These are phyloP conservation scores for Globisporangium abappressorium DNA, from an alignment of 352 stramenopile species.

Conservation along the genomic window DNA sequence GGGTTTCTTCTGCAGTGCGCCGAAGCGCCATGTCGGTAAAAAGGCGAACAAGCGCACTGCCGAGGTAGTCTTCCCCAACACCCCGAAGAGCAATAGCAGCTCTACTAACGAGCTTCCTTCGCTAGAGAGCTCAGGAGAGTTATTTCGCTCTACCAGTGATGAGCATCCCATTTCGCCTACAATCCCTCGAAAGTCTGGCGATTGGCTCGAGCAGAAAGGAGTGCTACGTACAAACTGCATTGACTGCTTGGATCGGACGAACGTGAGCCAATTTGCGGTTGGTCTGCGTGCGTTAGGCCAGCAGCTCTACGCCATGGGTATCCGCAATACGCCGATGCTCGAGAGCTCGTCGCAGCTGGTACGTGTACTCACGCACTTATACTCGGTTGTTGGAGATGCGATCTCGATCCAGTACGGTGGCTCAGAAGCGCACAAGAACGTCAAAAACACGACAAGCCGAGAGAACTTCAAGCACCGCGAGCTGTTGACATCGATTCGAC, in stretches of 20 bases:
- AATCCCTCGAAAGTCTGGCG: slow-evolving; percentile 76
- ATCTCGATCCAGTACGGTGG: slow-evolving; percentile 99
- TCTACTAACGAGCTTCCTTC: background rate
- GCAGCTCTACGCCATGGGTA: slow-evolving; percentile 97
- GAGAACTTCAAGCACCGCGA: slow-evolving; percentile 95
- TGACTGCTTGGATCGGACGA: slow-evolving; percentile 89
- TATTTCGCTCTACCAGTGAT: background rate
- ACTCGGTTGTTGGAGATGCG: slow-evolving; percentile 97
- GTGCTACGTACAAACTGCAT: slow-evolving; percentile 99
- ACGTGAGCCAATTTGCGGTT: slow-evolving; percentile 86
- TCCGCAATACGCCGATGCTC: slow-evolving; percentile 85
- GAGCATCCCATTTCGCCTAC: slow-evolving; percentile 48
- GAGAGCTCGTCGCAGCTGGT: slow-evolving; percentile 92
- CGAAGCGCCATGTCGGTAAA: slow-evolving; percentile 69
- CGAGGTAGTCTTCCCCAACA: slow-evolving; percentile 38
- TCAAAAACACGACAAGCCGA: slow-evolving; percentile 84
- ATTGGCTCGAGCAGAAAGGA: slow-evolving; percentile 95
- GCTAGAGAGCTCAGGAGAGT: slow-evolving; percentile 1
- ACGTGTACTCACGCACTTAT: slow-evolving; percentile 97
- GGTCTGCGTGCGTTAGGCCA: slow-evolving; percentile 91
- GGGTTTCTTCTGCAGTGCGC: slow-evolving; percentile 95
- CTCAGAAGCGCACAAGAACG: slow-evolving; percentile 99
- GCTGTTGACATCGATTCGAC: slow-evolving; percentile 97
- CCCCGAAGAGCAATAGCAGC: slow-evolving; percentile 3
- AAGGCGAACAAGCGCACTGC: slow-evolving; percentile 58